Conservation (phyloP, 805 yeast species). For the Candida anglica region DNA sequence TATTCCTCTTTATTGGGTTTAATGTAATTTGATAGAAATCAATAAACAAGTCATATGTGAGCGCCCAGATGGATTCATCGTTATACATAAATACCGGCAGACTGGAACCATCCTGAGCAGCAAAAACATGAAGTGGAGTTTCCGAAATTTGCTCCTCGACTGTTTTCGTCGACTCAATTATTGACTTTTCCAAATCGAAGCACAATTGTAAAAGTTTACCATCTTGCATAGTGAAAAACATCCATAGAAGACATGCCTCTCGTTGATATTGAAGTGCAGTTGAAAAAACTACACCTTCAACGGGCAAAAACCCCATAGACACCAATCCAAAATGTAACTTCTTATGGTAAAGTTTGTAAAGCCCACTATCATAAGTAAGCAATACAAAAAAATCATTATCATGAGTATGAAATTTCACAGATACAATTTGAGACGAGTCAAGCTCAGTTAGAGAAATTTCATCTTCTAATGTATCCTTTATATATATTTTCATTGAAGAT, state of each 20-base stretch:
- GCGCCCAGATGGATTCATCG: not conserved
- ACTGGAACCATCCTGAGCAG: not conserved
- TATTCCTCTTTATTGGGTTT: not conserved
- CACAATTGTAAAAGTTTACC: not conserved
- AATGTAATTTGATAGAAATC: constrained; percentile 7
- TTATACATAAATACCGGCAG: not conserved
- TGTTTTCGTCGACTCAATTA: not conserved
- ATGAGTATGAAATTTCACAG: too few relatives aligned
- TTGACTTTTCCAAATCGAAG: not conserved
- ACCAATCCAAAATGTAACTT: too few relatives aligned
- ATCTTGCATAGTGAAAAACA: not conserved
- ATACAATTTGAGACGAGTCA: too few relatives aligned
- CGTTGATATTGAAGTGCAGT: not conserved
- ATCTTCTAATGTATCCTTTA: too few relatives aligned
- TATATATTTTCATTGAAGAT: too few relatives aligned
- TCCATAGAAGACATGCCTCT: not conserved
- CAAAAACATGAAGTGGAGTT: not conserved
- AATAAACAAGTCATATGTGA: not conserved
- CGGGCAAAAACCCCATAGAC: too few relatives aligned
- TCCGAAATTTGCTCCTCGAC: not conserved
- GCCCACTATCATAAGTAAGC: too few relatives aligned
- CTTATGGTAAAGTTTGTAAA: too few relatives aligned
- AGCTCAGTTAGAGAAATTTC: too few relatives aligned
- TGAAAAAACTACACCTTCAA: not conserved
- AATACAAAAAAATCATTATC: too few relatives aligned